Percentiles rank a stretch among this genome's conserved stretches.
phyloP scores from a whole-genome alignment of 176 grass and related monocot species.

The Phoenix dactylifera region DNA sequence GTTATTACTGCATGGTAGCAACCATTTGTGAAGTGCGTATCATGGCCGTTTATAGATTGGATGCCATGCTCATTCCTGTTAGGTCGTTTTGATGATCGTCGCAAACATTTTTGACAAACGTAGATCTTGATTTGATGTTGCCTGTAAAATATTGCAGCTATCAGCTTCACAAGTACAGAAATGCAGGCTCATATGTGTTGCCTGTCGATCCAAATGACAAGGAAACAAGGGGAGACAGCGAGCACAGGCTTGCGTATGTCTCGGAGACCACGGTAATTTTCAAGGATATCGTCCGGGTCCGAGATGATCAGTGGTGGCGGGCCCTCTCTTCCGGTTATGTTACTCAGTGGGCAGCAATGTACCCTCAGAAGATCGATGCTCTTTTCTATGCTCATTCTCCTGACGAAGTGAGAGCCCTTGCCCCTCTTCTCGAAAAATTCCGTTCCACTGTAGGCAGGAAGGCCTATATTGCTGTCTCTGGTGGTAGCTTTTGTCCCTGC shows the following conservation, averaged over 20 bases:
- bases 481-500: constrained; percentile 61
- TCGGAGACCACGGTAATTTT: constrained; percentile 89
- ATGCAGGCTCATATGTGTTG: constrained; percentile 69
- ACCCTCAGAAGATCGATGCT: constrained; percentile 88
- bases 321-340: constrained; percentile 79
- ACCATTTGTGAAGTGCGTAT: too few relatives aligned
- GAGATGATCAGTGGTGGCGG: constrained; percentile 97
- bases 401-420: constrained; percentile 50
- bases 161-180: constrained; percentile 97
- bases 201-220: constrained; percentile 69
- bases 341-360: constrained; percentile 93
- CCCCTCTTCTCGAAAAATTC: constrained; percentile 68
- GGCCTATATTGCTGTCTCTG: constrained; percentile 79
- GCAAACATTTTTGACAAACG: too few relatives aligned
- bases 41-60: too few relatives aligned
- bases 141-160: constrained; percentile 29
- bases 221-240: constrained; percentile 94
- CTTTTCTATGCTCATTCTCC: constrained; percentile 89
- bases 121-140: too few relatives aligned
- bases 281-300: constrained; percentile 83
- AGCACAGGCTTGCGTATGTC: constrained; percentile 88
- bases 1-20: too few relatives aligned
- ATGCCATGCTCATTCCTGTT: too few relatives aligned
- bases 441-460: constrained; percentile 38
- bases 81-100: too few relatives aligned